Evolutionary conservation across 2,329 filamentous ascomycete species (phyloP).

Genomic region (Amauroascus verrucosus): DNA sequence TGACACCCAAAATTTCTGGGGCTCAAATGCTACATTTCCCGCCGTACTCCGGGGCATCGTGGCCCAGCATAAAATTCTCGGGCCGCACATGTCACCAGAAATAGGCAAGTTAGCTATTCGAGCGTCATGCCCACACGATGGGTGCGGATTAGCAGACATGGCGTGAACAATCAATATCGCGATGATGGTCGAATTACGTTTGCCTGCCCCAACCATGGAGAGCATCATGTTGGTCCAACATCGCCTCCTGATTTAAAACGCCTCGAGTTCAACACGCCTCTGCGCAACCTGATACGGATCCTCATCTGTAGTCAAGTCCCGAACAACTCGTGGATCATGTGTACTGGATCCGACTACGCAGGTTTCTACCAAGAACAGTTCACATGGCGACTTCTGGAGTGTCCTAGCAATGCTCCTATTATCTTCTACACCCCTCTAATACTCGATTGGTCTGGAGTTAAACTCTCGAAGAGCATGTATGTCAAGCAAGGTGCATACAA

Average conservation of each 20-base stretch:
- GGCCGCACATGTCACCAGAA: conserved; percentile 1
- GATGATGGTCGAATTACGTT: conserved; percentile 6
- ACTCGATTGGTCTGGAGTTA: conserved; percentile 16
- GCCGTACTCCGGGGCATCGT: background rate
- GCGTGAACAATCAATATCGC: conserved; percentile 15
- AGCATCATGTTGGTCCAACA: background rate
- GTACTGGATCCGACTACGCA: conserved; percentile 16
- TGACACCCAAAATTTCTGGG: conserved; percentile 1
- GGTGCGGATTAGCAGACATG: conserved; percentile 18
- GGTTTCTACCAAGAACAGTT: conserved; percentile 15
- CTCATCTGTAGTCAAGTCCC: conserved; percentile 5
- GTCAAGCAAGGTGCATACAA: conserved; percentile 14
- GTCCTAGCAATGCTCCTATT: conserved; percentile 9
- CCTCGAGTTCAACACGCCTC: conserved; percentile 15
- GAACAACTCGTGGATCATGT: conserved; percentile 13
- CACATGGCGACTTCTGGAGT: conserved; percentile 10
- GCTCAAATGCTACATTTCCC: background rate
- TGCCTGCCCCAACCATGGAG: conserved; percentile 5
- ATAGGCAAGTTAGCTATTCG: conserved; percentile 16
- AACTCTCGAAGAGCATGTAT: conserved; percentile 18
- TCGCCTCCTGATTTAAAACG: background rate
- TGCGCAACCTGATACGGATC: conserved; percentile 16
- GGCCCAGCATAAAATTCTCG: background rate
- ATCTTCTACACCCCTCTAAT: conserved; percentile 15
- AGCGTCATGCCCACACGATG: conserved; percentile 13